Base-by-base conservation (phyloP, 768 basidiomycete genomes). In the Mycena indigotica region DNA sequence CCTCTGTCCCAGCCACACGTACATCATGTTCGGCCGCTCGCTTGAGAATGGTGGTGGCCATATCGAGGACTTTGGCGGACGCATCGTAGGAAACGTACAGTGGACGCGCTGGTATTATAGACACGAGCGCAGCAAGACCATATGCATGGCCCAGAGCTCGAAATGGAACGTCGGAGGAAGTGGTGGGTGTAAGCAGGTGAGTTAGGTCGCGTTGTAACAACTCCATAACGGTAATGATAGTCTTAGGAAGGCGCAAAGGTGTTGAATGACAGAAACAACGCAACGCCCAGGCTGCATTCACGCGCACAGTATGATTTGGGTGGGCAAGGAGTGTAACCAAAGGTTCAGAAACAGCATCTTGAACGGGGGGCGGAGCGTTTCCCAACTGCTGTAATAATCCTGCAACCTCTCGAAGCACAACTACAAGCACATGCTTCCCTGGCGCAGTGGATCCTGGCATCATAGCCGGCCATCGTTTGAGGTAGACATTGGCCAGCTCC, bases 31-130 rank as follows among this genome's bases (percentile, higher is more conserved):
- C 95, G 6, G 91, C 91, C 0, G 93, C 89, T 29, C 89, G 84
- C 67, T 96, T 98, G 52, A 99, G 81, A 10, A 99, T 82, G 55
- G 89, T 86, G 2, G 90, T 92, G 1, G 96, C 91, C 72, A 92
- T 89, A 66, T 97, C 93, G 55, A 98, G 84, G 17, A 95, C 89
- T 68, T 91, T 95, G 4, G 93, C 86, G 35, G 88, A 88, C 64
- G 95, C 84, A 68, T 98, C 96, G 72, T 94, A 94, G 4, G 95
- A 95, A 44, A 96, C 91, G 65, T 98, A 98, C 1, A 99, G 79
- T 0, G 95, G 94, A 23, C 92, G 84, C 58, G 89, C 84, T 0
- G 93, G 90, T 30, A 96, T 89, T 56, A 93, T 80, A 24, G 93
- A 87, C 13, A 98, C 85, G 25, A 98, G 80, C 3, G 90, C 89